Conservation (phyloP, 305 asterid species). For the Fraxinus angustifolia region DNA sequence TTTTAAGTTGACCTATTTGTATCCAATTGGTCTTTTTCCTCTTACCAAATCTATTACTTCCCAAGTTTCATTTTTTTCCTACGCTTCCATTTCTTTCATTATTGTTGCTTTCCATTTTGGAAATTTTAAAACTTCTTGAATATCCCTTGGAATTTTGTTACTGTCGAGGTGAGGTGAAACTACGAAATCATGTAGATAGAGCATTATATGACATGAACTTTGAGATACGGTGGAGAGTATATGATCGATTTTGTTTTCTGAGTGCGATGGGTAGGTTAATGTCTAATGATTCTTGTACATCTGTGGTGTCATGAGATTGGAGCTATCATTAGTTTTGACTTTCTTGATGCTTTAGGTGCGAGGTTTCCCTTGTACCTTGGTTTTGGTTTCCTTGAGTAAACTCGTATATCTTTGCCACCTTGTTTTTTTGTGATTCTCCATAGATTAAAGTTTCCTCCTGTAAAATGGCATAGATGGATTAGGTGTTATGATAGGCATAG, state of each 20-base stretch:
- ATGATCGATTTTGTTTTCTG: neutral
- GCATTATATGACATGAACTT: neutral
- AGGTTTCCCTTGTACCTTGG: neutral
- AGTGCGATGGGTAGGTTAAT: neutral
- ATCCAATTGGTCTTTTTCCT: neutral
- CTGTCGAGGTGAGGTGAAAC: neutral
- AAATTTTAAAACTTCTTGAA: neutral
- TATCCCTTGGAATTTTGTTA: neutral
- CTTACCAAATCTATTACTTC: neutral
- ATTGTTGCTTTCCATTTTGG: neutral
- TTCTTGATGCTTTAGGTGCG: neutral
- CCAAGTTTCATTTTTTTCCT: neutral
- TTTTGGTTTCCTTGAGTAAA: neutral
- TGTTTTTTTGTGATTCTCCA: neutral
- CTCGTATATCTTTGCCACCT: neutral
- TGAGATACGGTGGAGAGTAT: neutral
- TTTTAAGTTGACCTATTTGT: neutral
- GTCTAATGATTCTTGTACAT: neutral
- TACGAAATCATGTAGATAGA: neutral
- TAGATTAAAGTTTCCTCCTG: neutral
- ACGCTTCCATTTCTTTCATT: neutral
- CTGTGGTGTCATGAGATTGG: neutral
- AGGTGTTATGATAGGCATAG: neutral
- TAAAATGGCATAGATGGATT: neutral
- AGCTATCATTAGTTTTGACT: neutral